These are phyloP conservation scores for Staphylotrichum longicolle DNA, from an alignment of 495 filamentous ascomycete genomes.

Conservation along the genomic window DNA sequence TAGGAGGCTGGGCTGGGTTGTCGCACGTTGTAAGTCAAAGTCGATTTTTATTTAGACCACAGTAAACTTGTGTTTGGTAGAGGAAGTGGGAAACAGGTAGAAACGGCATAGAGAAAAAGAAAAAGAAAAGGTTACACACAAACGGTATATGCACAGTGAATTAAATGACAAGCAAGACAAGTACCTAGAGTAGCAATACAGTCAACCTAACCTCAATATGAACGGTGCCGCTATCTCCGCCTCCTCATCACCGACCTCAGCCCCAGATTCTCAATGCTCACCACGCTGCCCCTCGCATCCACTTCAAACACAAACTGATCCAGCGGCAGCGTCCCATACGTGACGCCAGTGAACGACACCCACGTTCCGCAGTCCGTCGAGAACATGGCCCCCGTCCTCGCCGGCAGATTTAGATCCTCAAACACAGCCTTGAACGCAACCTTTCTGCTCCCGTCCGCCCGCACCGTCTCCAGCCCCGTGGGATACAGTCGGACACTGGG, in stretches of 20 bases:
- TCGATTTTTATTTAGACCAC: too few species aligned
- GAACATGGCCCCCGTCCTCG: conserved; percentile 37
- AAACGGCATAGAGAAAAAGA: too few species aligned
- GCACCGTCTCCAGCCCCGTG: conserved; percentile 40
- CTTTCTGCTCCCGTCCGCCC: conserved; percentile 26
- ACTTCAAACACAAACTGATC: conserved; percentile 55
- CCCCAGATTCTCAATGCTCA: conserved; percentile 46
- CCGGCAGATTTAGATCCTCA: conserved; percentile 32
- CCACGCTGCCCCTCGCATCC: conserved; percentile 38
- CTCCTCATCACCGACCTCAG: conserved; percentile 34
- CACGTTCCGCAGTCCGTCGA: conserved; percentile 51
- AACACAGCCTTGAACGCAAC: conserved; percentile 50
- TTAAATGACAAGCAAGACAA: too few species aligned
- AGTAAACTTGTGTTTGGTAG: too few species aligned
- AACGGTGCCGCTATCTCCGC: background rate
- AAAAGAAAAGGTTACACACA: too few species aligned
- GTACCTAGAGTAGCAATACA: too few species aligned
- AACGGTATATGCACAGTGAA: too few species aligned
- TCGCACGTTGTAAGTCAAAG: too few species aligned
- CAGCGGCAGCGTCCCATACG: conserved; percentile 44
- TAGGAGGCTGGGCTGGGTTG: too few species aligned
- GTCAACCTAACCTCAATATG: background rate
- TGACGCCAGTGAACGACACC: conserved; percentile 45
- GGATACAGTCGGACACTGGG: conserved; percentile 52
- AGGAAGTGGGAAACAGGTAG: too few species aligned